Conservation (phyloP, 2,329 filamentous ascomycete genomes). For the Diatrype stigma region DNA sequence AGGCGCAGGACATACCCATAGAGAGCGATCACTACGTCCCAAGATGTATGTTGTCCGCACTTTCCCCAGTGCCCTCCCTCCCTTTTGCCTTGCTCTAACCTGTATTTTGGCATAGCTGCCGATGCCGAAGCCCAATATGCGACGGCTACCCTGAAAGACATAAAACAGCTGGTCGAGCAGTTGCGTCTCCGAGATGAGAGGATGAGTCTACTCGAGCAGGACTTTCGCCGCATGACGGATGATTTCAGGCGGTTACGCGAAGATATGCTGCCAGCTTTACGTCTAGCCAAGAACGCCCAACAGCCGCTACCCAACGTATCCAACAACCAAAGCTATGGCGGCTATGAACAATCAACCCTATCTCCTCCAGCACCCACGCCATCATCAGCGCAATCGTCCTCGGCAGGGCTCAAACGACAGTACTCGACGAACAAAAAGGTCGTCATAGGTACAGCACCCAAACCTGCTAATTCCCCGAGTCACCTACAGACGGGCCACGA, state of each 20-base stretch:
- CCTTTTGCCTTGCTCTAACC: conserved; percentile 4
- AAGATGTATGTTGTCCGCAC: conserved; percentile 60
- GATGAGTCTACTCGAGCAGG: conserved; percentile 76
- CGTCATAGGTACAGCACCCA: conserved; percentile 66
- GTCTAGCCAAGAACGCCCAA: conserved; percentile 85
- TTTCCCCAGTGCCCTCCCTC: background rate
- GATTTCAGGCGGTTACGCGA: conserved; percentile 87
- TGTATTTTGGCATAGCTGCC: conserved; percentile 57
- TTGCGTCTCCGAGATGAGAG: conserved; percentile 87
- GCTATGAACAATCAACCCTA: conserved; percentile 47
- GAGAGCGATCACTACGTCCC: conserved; percentile 94
- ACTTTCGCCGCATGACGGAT: conserved; percentile 77
- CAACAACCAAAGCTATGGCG: conserved; percentile 40
- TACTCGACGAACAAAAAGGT: conserved; percentile 70
- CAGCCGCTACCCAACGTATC: conserved; percentile 69
- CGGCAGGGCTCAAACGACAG: conserved; percentile 61
- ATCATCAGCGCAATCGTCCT: conserved; percentile 45
- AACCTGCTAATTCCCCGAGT: conserved; percentile 66
- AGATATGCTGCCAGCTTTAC: conserved; percentile 85
- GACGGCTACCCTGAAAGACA: conserved; percentile 86
- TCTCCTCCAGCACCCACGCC: conserved; percentile 57
- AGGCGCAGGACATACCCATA: conserved; percentile 84
- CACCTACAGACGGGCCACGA: conserved; percentile 67
- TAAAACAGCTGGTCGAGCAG: conserved; percentile 85
- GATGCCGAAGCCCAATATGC: conserved; percentile 83